Evolutionary conservation across 2,329 filamentous ascomycete species (phyloP), one percentile per base, ranked within the genome.

Genomic region (Aspergillus sp.): DNA sequence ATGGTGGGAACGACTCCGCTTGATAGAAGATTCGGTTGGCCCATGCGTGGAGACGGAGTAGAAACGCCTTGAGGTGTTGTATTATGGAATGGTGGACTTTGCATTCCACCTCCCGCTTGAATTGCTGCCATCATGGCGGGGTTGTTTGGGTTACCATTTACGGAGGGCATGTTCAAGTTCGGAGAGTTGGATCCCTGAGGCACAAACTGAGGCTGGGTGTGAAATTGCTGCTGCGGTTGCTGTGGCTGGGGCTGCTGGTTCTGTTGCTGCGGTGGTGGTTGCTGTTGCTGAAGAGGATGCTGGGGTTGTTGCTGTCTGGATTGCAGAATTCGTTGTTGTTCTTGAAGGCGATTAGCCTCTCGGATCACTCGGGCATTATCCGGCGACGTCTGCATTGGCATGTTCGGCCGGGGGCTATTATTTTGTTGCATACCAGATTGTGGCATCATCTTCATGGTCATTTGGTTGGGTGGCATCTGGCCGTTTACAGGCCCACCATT

Each of bases 271-370:
- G 49, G 50, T 24, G 44, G 27, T 31, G 44, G 27, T 31, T 60
- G 60, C 24, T 49, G 52, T 23, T 56, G 63, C 21, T 58, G 60
- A 15, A 55, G 57, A 8, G 50, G 63, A 19, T 67, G 70, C 61
- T 66, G 68, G 52, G 70, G 71, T 66, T 73, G 74, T 54, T 77
- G 75, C 51, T 77, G 75, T 27, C 75, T 73, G 50, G 75, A 75
- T 58, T 89, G 86, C 11, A 88, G 82, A 43, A 90, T 85, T 44
- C 85, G 84, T 55, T 86, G 85, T 60, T 77, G 77, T 60, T 79
- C 75, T 67, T 80, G 78, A 33, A 80, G 68, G 44, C 78, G 75
- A 60, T 72, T 78, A 33, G 76, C 78, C 68, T 81, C 78, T 47
- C 79, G 74, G 37, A 79, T 74, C 24, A 81, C 75, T 9, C 79